Evolutionary conservation across 306 rosid genomes (phyloP).

Genomic region (Fragaria ananassa): DNA sequence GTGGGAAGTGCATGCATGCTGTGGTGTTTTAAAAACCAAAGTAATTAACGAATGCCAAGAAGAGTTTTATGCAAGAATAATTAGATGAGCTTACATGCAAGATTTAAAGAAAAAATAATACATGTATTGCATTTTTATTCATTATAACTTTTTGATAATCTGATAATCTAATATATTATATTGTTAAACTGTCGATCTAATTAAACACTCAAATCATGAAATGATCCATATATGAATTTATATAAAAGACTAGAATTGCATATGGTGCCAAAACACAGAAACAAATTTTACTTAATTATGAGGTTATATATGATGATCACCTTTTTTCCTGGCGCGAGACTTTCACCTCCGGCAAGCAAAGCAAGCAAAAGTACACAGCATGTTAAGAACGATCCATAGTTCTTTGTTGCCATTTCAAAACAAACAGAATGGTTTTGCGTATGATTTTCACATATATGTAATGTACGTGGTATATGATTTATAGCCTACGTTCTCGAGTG

Average conservation of each 20-base stretch:
- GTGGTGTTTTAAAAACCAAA: no score
- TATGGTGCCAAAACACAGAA: not conserved
- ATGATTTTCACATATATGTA: not conserved
- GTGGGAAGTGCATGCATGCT: no score
- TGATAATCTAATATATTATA: not conserved
- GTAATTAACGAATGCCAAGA: no score
- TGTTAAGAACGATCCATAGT: conserved; percentile 8
- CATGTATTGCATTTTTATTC: not conserved
- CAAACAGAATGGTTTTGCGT: not conserved
- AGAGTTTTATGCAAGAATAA: not conserved
- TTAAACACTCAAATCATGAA: not conserved
- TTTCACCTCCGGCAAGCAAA: conserved; percentile 36
- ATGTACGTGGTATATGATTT: not conserved
- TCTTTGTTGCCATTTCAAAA: conserved; percentile 21
- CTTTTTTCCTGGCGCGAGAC: conserved; percentile 37
- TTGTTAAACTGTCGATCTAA: not conserved
- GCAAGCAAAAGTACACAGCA: conserved; percentile 36
- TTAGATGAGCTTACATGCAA: not conserved
- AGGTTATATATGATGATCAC: conserved; percentile 13
- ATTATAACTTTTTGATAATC: not conserved
- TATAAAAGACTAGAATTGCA: not conserved
- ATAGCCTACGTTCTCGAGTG: not conserved
- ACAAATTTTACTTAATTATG: not conserved
- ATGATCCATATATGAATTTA: not conserved
- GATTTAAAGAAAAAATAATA: not conserved